Conservation (phyloP, 2,329 filamentous ascomycete genomes). For the Neoascochyta sp. region DNA sequence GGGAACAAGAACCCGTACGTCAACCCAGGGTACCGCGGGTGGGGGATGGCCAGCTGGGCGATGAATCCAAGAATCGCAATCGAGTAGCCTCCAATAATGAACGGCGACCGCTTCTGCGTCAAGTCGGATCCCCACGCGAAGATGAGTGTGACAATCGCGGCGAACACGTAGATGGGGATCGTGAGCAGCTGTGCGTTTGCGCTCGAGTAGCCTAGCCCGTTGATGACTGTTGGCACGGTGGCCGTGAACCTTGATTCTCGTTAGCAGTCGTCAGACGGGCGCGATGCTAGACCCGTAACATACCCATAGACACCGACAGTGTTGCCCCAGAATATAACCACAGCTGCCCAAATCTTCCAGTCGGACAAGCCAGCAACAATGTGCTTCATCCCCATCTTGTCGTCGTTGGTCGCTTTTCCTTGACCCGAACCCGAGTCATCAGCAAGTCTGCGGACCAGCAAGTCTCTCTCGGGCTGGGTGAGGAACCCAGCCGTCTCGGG, state of each 20-base stretch:
- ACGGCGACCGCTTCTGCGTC: constrained; percentile 51
- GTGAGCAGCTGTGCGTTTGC: constrained; percentile 42
- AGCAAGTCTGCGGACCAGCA: constrained; percentile 30
- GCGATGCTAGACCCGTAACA: not conserved
- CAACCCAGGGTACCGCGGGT: constrained; percentile 43
- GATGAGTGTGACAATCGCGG: constrained; percentile 39
- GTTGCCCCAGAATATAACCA: constrained; percentile 40
- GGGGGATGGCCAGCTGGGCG: constrained; percentile 48
- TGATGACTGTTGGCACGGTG: constrained; percentile 44
- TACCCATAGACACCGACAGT: constrained; percentile 38
- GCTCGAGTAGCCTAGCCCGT: constrained; percentile 42
- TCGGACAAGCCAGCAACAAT: constrained; percentile 49
- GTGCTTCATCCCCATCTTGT: constrained; percentile 47
- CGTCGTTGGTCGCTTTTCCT: constrained; percentile 48
- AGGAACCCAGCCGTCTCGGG: constrained; percentile 40
- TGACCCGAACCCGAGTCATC: constrained; percentile 45
- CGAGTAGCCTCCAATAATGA: constrained; percentile 50
- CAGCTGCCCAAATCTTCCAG: constrained; percentile 36
- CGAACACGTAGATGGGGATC: constrained; percentile 44
- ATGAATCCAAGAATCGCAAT: constrained; percentile 55
- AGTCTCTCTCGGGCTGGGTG: constrained; percentile 32
- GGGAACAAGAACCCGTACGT: constrained; percentile 45
- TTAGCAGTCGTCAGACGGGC: not conserved
- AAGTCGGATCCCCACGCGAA: constrained; percentile 51
- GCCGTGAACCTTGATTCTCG: constrained; percentile 27